A percentile compares a stretch with the other conserved stretches of the same genome.
phyloP scores from a whole-genome alignment of 2,329 filamentous ascomycete genomes.

The Aureobasidium leucospermi region DNA sequence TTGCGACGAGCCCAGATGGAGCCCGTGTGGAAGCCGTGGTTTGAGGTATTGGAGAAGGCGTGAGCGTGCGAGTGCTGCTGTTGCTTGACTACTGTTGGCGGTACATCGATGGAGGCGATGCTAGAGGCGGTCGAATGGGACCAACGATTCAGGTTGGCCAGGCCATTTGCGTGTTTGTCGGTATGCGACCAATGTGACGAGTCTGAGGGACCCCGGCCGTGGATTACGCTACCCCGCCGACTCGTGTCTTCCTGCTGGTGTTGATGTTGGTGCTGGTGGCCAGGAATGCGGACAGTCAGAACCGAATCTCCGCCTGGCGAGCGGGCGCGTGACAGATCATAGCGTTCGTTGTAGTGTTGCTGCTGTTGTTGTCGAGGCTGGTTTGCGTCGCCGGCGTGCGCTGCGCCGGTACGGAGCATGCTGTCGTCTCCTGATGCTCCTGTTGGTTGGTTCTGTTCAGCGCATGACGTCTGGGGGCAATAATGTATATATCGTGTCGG shows the following conservation, averaged over 20 bases:
- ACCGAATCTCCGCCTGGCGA: constrained; percentile 2
- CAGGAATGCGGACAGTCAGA: constrained; percentile 5
- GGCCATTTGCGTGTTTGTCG: constrained; percentile 28
- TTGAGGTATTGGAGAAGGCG: background rate
- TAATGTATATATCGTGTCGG: background rate
- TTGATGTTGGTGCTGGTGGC: background rate
- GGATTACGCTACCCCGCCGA: background rate
- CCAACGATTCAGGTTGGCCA: constrained; percentile 50
- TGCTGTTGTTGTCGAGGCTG: background rate
- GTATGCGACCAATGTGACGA: background rate
- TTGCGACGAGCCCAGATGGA: constrained; percentile 12
- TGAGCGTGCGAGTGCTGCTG: background rate
- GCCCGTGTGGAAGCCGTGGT: constrained; percentile 6
- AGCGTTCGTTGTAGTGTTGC: background rate
- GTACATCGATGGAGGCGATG: constrained; percentile 27
- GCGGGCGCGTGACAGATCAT: background rate
- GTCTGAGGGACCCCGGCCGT: background rate
- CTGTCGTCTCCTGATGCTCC: background rate
- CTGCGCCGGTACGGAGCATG: constrained; percentile 1
- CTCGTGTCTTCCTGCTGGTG: background rate
- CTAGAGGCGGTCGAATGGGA: constrained; percentile 50
- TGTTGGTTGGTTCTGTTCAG: background rate
- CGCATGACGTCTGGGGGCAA: background rate
- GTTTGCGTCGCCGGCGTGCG: background rate
- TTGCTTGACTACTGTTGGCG: background rate